phyloP scores from a whole-genome alignment of 2,329 filamentous ascomycete species.

The Pleochaeta shiraiana region DNA sequence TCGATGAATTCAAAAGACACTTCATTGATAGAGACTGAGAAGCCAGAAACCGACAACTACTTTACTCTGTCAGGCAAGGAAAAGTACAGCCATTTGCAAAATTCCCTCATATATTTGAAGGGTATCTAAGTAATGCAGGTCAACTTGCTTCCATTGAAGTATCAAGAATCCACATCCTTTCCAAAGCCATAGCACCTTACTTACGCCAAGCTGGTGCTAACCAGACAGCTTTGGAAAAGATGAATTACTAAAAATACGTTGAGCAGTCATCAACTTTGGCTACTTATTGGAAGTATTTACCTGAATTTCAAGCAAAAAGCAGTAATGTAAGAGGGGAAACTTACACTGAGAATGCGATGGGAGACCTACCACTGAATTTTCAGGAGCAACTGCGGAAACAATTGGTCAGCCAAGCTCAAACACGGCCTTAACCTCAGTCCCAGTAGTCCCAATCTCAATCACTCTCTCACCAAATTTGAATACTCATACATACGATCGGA shows the following conservation, averaged over 20 bases:
- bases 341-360: background rate
- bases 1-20: background rate
- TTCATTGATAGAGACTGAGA: conserved; percentile 1
- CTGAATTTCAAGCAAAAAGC: background rate
- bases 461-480: no score
- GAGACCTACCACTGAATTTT: conserved; percentile 4
- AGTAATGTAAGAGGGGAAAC: background rate
- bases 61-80: conserved; percentile 1
- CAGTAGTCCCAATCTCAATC: background rate
- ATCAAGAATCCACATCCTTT: conserved; percentile 1
- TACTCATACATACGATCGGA: background rate
- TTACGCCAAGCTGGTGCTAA: background rate
- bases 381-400: background rate
- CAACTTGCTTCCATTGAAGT: background rate
- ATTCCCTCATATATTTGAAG: background rate
- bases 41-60: background rate
- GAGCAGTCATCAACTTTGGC: background rate
- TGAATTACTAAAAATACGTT: background rate
- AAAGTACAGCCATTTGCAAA: background rate
- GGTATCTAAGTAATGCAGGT: background rate
- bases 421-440: background rate
- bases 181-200: background rate
- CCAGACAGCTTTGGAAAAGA: background rate
- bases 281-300: background rate
- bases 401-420: background rate